Base-by-base conservation (phyloP, 2,329 filamentous ascomycete genomes). In the Trematosphaeria pertusa region DNA sequence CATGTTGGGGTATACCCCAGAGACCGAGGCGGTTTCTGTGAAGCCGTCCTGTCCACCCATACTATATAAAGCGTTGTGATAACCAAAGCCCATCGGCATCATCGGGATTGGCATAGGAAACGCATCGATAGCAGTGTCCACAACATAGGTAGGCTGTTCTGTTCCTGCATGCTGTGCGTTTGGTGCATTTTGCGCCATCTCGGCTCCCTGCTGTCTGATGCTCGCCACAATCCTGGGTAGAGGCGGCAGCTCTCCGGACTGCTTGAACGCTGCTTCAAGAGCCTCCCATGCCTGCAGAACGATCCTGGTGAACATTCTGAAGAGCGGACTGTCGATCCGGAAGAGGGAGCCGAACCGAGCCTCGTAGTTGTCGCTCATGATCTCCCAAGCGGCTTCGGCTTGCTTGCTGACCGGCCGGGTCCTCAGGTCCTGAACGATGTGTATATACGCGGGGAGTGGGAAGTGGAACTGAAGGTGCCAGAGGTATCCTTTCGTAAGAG, bases 251-350 rank as follows among this genome's bases (percentile, higher is more conserved):
- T 61, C 30, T 19, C 48, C 56, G 9, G 15, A 31, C 33, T 56
- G 43, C 24, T 20, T 52, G 20, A 38, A 34, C 12, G 43, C 43
- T 24, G 46, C 30, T 43, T 72, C 43, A 11, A 80, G 78, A 2
- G 80, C 81, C 33, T 81, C 78, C 85, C 85, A 87, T 0, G 84
- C 31, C 58, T 84, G 85, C 46, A 87, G 69, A 31, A 87, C 81
- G 14, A 82, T 75, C 15, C 74, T 73, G 1, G 80, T 79, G 50
- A 87, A 84, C 1, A 73, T 53, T 14, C 56, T 58, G 36, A 64
- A 67, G 17, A 73, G 59, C 5, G 61, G 54, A 37, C 60, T 58
- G 1, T 58, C 50, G 4, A 48, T 45, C 2, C 55, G 22, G 4
- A 38, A 28, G 1, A 14, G 17, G 10, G 18, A 12, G 18, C 46